Evolutionary conservation across 768 basidiomycete genomes (phyloP).

Genomic region (Mycena venus): DNA sequence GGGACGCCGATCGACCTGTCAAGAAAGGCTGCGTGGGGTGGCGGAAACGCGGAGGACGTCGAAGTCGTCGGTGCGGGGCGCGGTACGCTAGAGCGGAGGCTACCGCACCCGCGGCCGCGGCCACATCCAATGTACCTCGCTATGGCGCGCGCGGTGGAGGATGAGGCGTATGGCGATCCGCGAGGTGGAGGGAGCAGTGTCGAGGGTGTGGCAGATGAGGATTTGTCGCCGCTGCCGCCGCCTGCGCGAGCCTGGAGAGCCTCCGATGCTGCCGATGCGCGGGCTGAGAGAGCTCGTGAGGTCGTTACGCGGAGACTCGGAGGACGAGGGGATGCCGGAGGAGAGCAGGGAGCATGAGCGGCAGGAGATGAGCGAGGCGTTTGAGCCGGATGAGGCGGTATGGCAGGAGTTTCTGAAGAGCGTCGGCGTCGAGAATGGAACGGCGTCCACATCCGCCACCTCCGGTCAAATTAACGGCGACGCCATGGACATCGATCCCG

Average conservation of each 20-base stretch:
- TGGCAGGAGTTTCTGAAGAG: slow-evolving; percentile 37
- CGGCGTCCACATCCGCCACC: neutral
- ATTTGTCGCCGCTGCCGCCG: slow-evolving; percentile 15
- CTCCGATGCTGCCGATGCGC: slow-evolving; percentile 27
- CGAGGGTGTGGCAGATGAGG: slow-evolving; percentile 1
- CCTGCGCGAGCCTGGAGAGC: slow-evolving; percentile 17
- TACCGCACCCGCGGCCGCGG: slow-evolving; percentile 24
- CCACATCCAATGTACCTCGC: slow-evolving; percentile 34
- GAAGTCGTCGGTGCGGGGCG: neutral
- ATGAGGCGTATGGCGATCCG: neutral
- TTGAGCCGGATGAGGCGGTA: slow-evolving; percentile 32
- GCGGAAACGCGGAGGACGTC: neutral
- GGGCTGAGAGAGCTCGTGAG: slow-evolving; percentile 23
- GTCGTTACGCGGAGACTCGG: slow-evolving; percentile 10
- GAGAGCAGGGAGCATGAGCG: slow-evolving; percentile 6
- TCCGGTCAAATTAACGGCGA: neutral
- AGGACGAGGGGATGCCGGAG: slow-evolving; percentile 13
- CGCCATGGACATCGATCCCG: slow-evolving; percentile 29
- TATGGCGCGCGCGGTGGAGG: slow-evolving; percentile 22
- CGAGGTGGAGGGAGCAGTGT: neutral
- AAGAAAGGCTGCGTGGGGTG: slow-evolving; percentile 24
- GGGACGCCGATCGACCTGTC: slow-evolving; percentile 25
- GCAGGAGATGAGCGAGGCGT: slow-evolving; percentile 21
- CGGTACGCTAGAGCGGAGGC: slow-evolving; percentile 31
- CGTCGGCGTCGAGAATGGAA: slow-evolving; percentile 26